A percentile compares a stretch with the other conserved stretches of the same genome.
Conservation (phyloP, 164 flowering plant species). For the Aristolochia californica region DNA sequence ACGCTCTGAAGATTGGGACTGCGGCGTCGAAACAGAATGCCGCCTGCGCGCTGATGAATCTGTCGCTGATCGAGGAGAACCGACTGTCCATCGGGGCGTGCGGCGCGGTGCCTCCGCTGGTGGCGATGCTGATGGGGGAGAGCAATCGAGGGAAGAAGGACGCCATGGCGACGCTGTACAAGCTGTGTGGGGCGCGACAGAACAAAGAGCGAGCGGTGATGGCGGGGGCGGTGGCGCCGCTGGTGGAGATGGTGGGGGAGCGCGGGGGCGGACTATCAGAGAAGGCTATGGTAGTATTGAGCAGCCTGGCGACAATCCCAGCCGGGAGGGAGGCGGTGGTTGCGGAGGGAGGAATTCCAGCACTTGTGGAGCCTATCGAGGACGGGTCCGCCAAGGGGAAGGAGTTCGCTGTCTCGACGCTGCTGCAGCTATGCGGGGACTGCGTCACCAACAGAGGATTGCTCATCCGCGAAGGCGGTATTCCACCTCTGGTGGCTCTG, state of each 20-base stretch:
- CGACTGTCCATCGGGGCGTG: conserved; percentile 75
- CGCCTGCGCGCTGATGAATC: conserved; percentile 75
- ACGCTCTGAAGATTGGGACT: conserved; percentile 83
- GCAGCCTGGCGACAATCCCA: conserved; percentile 57
- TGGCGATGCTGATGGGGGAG: conserved; percentile 57
- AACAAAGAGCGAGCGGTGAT: conserved; percentile 87
- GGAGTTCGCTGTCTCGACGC: conserved; percentile 80
- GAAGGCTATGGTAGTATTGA: conserved; percentile 94
- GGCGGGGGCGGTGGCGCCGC: conserved; percentile 79
- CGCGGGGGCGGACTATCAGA: conserved; percentile 72
- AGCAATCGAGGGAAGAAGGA: conserved; percentile 84
- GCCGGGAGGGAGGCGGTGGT: conserved; percentile 64
- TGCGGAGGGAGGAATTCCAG: conserved; percentile 82
- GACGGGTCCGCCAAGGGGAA: conserved; percentile 81
- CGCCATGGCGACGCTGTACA: conserved; percentile 82
- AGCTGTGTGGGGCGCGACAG: conserved; percentile 53
- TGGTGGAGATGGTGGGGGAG: conserved; percentile 67
- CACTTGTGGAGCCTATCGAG: conserved; percentile 82
- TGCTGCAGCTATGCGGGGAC: conserved; percentile 63
- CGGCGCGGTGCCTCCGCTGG: conserved; percentile 93
- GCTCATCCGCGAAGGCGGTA: conserved; percentile 88
- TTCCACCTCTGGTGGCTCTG: conserved; percentile 85
- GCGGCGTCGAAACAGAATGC: conserved; percentile 90
- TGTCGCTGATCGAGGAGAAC: conserved; percentile 74
- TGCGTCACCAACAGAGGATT: conserved; percentile 54